A percentile compares a stretch with the other conserved stretches of the same genome.
Evolutionary conservation across 805 yeast species (phyloP).

Genomic region (Sugiyamaella qingdaonensis): DNA sequence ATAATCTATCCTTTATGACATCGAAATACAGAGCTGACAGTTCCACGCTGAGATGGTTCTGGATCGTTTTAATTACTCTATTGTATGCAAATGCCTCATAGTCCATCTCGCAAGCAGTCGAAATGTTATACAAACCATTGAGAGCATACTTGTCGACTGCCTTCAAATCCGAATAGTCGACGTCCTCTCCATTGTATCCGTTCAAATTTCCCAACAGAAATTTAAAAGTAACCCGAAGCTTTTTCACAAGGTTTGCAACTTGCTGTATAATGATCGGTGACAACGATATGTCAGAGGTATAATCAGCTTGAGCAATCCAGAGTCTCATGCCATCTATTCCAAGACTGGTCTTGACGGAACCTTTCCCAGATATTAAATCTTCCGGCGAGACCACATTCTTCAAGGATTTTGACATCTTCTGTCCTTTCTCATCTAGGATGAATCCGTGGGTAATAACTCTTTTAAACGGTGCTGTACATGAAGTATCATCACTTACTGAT

Average conservation of each 20-base stretch:
- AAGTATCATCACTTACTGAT: conserved; percentile 38
- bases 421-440: conserved; percentile 76
- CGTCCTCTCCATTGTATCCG: conserved; percentile 31
- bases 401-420: conserved; percentile 89
- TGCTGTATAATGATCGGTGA: conserved; percentile 69
- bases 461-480: conserved; percentile 58
- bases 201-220: conserved; percentile 74
- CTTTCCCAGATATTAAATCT: conserved; percentile 47
- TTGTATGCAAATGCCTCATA: conserved; percentile 64
- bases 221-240: conserved; percentile 74
- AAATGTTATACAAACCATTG: conserved; percentile 48
- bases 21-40: conserved; percentile 85
- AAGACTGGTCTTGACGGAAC: conserved; percentile 60
- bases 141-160: conserved; percentile 59
- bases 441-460: conserved; percentile 90
- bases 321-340: conserved; percentile 90
- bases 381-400: conserved; percentile 77
- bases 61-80: conserved; percentile 61
- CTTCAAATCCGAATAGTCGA: conserved; percentile 31
- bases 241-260: conserved; percentile 76
- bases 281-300: conserved; percentile 71
- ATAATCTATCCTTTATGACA: conserved; percentile 76
- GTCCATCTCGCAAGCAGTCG: conserved; percentile 37
- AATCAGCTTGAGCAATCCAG: conserved; percentile 88
- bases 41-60: conserved; percentile 67